Evolutionary conservation across 768 basidiomycete genomes (phyloP).

Genomic region (Artomyces pyxidatus): DNA sequence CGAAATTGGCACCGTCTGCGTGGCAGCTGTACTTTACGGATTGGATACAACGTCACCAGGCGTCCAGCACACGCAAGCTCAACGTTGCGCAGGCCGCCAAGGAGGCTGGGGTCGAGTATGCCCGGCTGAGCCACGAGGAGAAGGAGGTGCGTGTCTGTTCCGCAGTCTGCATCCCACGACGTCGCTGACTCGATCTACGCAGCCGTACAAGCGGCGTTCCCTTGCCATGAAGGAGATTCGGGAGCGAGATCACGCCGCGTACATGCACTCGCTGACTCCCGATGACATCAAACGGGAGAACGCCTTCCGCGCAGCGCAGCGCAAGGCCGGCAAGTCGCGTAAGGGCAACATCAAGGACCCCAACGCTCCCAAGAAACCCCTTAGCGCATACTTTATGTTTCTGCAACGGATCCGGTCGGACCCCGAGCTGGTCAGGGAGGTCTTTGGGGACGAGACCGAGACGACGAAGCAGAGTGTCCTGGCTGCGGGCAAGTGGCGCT

Average conservation of each 20-base stretch:
- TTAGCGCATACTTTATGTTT: constrained; percentile 94
- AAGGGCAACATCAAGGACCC: constrained; percentile 96
- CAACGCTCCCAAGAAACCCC: constrained; percentile 93
- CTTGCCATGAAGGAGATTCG: constrained; percentile 78
- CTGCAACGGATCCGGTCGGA: constrained; percentile 83
- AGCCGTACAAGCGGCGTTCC: constrained; percentile 85
- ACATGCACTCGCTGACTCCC: constrained; percentile 84
- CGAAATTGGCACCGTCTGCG: constrained; percentile 87
- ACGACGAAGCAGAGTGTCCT: constrained; percentile 93
- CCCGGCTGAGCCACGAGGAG: constrained; percentile 65
- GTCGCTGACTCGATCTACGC: constrained; percentile 17
- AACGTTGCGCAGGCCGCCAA: constrained; percentile 95
- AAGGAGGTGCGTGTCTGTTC: constrained; percentile 56
- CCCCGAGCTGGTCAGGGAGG: constrained; percentile 60
- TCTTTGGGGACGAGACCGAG: constrained; percentile 87
- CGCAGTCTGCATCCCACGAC: constrained; percentile 13
- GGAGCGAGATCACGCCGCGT: constrained; percentile 73
- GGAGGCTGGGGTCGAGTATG: constrained; percentile 89
- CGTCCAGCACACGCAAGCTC: constrained; percentile 71
- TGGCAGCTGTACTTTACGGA: constrained; percentile 98
- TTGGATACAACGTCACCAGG: constrained; percentile 85
- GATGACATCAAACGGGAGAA: constrained; percentile 96
- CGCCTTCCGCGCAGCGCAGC: constrained; percentile 81
- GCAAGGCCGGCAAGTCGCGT: constrained; percentile 86
- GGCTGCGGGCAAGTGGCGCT: constrained; percentile 89